Base-by-base conservation (phyloP, 768 basidiomycete species). In the Tulasnella sp. region DNA sequence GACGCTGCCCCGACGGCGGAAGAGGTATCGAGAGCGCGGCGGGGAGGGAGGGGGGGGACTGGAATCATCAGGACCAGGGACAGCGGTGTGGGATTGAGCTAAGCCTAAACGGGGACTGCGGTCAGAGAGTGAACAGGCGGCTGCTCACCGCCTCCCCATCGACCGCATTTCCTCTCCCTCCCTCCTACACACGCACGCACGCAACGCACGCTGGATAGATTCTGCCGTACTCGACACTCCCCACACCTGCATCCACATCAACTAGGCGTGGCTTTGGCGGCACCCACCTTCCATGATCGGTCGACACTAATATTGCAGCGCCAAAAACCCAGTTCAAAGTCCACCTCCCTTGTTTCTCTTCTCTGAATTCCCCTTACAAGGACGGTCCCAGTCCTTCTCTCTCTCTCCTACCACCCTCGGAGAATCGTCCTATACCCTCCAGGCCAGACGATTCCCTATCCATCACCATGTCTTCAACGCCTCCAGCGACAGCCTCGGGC, bases 101-200 rank as follows among this genome's bases (percentile, higher is more conserved):
- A 70, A 70, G 40, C 69, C 40, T 38, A 38, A 42, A 38, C 40
- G 69, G 69, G 69, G 40, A 70, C 69, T 70, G 69, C 69, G 69
- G 69, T 70, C 37, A 70, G 11, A 49, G 58, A 42, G 58, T 64
- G 69, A 42, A 70, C 69, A 42, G 69, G 37, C 37, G 69, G 69
- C 69, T 31, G 69, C 69, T 70, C 69, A 70, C 69, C 69, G 69
- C 69, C 69, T 70, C 69, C 69, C 58, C 58, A 64, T 64, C 58
- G 58, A 64, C 58, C 58, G 58, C 58, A 25, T 64, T 64, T 29
- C 58, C 58, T 58, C 54, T 11, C 25, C 54, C 54, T 58, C 54
- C 54, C 25, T 25, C 58, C 25, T 25, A 6, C 14, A 14, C 58
- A 15, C 31, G 29, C 58, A 29, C 58, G 58, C 58, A 64, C 58